phyloP scores from a whole-genome alignment of 2,329 filamentous ascomycete genomes.

The Fusarium pilosicola region DNA sequence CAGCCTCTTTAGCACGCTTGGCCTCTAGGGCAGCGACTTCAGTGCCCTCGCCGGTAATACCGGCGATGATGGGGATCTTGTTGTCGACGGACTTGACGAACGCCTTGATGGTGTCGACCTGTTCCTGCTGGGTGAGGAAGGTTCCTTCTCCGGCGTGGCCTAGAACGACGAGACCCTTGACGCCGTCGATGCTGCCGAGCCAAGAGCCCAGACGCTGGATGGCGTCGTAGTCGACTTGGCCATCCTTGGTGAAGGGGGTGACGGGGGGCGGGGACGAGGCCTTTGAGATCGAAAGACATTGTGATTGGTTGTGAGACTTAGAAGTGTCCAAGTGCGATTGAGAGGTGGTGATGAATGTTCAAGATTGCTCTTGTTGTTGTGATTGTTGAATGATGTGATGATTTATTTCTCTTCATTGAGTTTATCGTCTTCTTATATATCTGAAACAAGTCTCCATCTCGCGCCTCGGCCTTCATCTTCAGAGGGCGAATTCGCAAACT shows the following conservation, averaged over 20 bases:
- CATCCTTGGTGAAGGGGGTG: slow-evolving; percentile 60
- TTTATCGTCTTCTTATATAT: slow-evolving; percentile 20
- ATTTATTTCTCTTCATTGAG: not conserved
- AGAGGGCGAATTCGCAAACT: not conserved
- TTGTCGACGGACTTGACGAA: slow-evolving; percentile 63
- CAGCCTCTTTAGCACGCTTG: slow-evolving; percentile 60
- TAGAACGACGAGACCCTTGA: slow-evolving; percentile 63
- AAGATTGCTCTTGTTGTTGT: not conserved
- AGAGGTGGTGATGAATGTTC: not conserved
- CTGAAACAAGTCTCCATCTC: not conserved
- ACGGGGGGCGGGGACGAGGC: slow-evolving; percentile 62
- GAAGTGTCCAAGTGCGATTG: not conserved
- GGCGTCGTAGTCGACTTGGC: slow-evolving; percentile 60
- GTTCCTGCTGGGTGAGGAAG: slow-evolving; percentile 61
- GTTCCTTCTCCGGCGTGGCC: slow-evolving; percentile 66
- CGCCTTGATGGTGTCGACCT: slow-evolving; percentile 60
- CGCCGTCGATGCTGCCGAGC: slow-evolving; percentile 61
- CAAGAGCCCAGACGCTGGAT: slow-evolving; percentile 63
- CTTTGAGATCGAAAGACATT: slow-evolving; percentile 57
- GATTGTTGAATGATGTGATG: slow-evolving; percentile 1
- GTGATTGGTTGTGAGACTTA: not conserved
- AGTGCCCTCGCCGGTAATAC: slow-evolving; percentile 63
- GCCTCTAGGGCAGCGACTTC: slow-evolving; percentile 63
- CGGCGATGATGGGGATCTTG: slow-evolving; percentile 62
- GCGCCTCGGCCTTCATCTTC: slow-evolving; percentile 7